phyloP scores from a whole-genome alignment of 2,329 filamentous ascomycete species.

The Penicillium aurantiogriseum region DNA sequence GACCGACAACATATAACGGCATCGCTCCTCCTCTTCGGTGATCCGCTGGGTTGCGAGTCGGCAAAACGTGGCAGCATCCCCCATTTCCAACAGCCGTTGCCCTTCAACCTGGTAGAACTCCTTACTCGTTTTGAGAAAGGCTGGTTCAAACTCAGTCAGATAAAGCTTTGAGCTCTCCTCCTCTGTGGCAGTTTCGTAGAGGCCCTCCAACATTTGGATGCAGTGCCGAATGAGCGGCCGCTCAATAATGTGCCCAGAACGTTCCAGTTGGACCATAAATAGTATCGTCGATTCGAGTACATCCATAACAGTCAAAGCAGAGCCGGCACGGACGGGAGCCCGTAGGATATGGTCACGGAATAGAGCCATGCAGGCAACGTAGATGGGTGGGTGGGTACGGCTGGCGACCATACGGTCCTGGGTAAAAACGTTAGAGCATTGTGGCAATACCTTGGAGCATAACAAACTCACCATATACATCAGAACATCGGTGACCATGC shows the following conservation, averaged over 20 bases:
- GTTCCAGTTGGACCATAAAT: constrained; percentile 89
- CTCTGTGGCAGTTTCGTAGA: constrained; percentile 80
- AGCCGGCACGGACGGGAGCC: constrained; percentile 50
- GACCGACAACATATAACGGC: constrained; percentile 74
- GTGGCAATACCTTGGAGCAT: not conserved
- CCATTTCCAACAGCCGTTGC: constrained; percentile 68
- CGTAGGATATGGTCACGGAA: constrained; percentile 84
- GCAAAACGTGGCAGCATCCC: constrained; percentile 80
- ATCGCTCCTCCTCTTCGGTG: constrained; percentile 76
- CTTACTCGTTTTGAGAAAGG: constrained; percentile 69
- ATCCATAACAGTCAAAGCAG: constrained; percentile 59
- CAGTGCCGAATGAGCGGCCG: constrained; percentile 77
- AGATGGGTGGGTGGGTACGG: constrained; percentile 72
- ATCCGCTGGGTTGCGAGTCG: constrained; percentile 72
- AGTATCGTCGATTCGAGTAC: constrained; percentile 79
- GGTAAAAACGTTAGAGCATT: constrained; percentile 3
- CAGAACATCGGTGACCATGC: constrained; percentile 92
- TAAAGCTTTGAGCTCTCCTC: constrained; percentile 79
- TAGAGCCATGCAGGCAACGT: constrained; percentile 77
- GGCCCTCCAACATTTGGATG: constrained; percentile 81
- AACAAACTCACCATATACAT: constrained; percentile 75
- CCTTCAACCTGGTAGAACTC: constrained; percentile 76
- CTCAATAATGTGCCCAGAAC: constrained; percentile 85
- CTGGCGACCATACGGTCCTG: constrained; percentile 81
- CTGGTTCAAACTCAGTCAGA: constrained; percentile 74